Base-by-base conservation (phyloP, 306 rosid genomes). In the Cercis canadensis region DNA sequence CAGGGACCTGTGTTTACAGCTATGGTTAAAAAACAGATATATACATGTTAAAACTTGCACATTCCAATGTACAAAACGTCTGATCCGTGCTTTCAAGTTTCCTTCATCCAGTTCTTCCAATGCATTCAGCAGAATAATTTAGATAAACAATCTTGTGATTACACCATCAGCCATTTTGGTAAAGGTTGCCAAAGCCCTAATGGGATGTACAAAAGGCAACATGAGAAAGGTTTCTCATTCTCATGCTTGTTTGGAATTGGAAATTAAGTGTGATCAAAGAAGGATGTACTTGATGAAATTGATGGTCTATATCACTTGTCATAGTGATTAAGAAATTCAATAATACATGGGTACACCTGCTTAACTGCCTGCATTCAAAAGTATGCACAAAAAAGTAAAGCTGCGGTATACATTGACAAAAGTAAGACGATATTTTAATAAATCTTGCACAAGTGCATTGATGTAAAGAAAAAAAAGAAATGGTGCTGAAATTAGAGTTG, bases 341-440 rank as follows among this genome's bases (percentile, higher is more conserved):
- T 62, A 53, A 95, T 87, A 79, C 88, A 75, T 11, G 99, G 97
- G 76, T 95, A 89, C 34, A 91, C 87, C 78, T 91, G 92, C 79
- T 87, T 92, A 77, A 62, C 87, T 10, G 99, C 99, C 99, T 95
- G 86, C 75, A 57, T 7, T 68, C 75, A 62, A 79, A 62, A 64
- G 53, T 10, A 12, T 33, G 29, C 29, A 24, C 29, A 24, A 24
- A 24, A 24, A 24, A 3, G 1, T 1, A 24, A 24, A 3, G 2
- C 29, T 24, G 29, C 29, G 3, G 29, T 24, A 24, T 24, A 24
- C 29, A 24, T 24, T 24, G 29, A 24, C n/a, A n/a, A n/a, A n/a
- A n/a, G 39, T 34, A 34, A 34, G 7, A 34, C 4, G 39, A 34
- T 7, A 4, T 34, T 7, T 34, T 34, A 34, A 37, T 24, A 24